phyloP scores from a whole-genome alignment of 805 yeast species.

The Kazachstania taianensis region DNA sequence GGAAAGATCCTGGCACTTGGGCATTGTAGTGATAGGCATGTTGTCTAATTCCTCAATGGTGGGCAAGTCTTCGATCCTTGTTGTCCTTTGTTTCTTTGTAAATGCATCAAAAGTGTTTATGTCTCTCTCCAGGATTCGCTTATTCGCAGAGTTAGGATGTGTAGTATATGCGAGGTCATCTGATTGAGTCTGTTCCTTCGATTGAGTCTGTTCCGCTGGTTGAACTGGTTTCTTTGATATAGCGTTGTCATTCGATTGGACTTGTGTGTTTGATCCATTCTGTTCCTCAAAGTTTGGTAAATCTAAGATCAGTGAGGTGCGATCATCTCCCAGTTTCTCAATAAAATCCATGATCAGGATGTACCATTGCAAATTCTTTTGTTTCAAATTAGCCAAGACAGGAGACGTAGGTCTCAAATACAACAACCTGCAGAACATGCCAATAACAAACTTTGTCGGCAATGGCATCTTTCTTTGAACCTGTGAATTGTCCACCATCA shows the following conservation, averaged over 20 bases:
- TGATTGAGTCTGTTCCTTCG: too few relatives aligned
- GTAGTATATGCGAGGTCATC: too few relatives aligned
- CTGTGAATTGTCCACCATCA: conserved; percentile 60
- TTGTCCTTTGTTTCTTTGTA: neutral
- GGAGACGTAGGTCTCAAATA: neutral
- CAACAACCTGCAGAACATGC: conserved; percentile 51
- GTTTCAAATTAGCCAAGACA: neutral
- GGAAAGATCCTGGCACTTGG: conserved; percentile 10
- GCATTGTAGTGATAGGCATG: neutral
- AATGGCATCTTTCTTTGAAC: conserved; percentile 69
- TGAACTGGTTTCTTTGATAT: neutral
- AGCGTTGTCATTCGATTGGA: too few relatives aligned
- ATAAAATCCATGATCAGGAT: neutral
- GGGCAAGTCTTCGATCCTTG: neutral
- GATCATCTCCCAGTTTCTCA: neutral
- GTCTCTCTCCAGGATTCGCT: too few relatives aligned
- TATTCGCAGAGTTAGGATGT: too few relatives aligned
- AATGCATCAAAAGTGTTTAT: too few relatives aligned
- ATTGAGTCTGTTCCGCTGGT: neutral
- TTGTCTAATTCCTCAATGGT: conserved; percentile 1
- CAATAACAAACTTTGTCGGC: conserved; percentile 77
- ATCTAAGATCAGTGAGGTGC: neutral
- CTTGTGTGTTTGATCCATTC: too few relatives aligned
- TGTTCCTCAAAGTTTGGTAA: neutral
- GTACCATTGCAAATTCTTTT: conserved; percentile 1